phyloP scores from a whole-genome alignment of 2,329 filamentous ascomycete genomes.

The Beauveria asiatica region DNA sequence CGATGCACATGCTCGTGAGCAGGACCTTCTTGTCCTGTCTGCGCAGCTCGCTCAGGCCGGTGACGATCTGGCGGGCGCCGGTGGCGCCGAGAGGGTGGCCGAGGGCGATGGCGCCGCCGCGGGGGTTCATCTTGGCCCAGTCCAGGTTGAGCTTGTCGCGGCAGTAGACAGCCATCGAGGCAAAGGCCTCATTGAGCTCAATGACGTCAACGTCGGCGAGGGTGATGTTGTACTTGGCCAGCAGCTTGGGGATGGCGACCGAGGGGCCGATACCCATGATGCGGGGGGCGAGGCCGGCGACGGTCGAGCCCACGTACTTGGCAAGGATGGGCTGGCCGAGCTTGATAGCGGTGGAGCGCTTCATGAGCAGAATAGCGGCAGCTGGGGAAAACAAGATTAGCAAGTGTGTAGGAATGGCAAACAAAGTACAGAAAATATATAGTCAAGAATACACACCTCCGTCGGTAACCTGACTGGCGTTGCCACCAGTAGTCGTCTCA shows the following conservation, averaged over 20 bases:
- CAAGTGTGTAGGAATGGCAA: not conserved
- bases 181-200: slow-evolving; percentile 97
- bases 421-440: not conserved
- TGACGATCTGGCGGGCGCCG: slow-evolving; percentile 75
- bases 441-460: slow-evolving; percentile 47
- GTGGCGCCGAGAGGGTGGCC: slow-evolving; percentile 78
- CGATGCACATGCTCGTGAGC: slow-evolving; percentile 83
- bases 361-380: slow-evolving; percentile 86
- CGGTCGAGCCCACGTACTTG: slow-evolving; percentile 88
- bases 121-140: slow-evolving; percentile 69
- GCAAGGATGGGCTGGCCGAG: slow-evolving; percentile 85
- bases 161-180: slow-evolving; percentile 96
- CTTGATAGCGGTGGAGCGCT: slow-evolving; percentile 78
- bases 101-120: slow-evolving; percentile 74
- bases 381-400: slow-evolving; percentile 37
- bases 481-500: slow-evolving; percentile 78
- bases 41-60: slow-evolving; percentile 76
- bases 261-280: slow-evolving; percentile 94
- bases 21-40: slow-evolving; percentile 84
- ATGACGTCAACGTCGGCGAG: slow-evolving; percentile 80
- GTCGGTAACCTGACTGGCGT: slow-evolving; percentile 91
- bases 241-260: slow-evolving; percentile 70
- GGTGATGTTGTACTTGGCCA: slow-evolving; percentile 67
- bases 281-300: slow-evolving; percentile 80
- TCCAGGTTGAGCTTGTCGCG: slow-evolving; percentile 62